These are phyloP conservation scores for Mycena epipterygia DNA, from an alignment of 768 basidiomycete genomes.

Conservation along the genomic window DNA sequence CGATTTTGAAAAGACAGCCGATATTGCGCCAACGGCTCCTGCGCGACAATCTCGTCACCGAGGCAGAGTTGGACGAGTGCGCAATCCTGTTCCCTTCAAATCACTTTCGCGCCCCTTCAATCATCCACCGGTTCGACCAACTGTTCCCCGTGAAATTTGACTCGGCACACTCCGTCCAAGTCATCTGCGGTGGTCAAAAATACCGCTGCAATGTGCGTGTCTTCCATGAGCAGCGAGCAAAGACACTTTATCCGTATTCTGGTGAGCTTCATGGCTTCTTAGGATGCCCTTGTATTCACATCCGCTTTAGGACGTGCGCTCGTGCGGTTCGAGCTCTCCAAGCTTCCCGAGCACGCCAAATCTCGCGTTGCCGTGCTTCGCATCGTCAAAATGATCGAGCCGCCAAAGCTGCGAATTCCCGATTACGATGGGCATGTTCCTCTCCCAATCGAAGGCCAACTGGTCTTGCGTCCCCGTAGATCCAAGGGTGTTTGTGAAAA, in stretches of 20 bases:
- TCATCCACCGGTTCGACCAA: conserved; percentile 24
- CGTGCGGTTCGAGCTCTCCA: conserved; percentile 30
- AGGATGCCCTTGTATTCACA: background rate
- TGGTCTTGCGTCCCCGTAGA: conserved; percentile 1
- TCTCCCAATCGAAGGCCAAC: conserved; percentile 26
- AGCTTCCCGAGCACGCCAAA: conserved; percentile 14
- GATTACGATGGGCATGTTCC: conserved; percentile 30
- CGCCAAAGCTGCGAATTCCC: conserved; percentile 4
- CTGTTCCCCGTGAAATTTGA: conserved; percentile 18
- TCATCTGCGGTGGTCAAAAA: background rate
- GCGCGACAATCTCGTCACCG: conserved; percentile 20
- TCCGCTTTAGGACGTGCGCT: conserved; percentile 17
- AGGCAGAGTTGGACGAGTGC: background rate
- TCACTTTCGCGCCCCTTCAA: too few species aligned
- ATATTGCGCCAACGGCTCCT: conserved; percentile 9
- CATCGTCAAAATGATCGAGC: conserved; percentile 26
- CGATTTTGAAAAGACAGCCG: background rate
- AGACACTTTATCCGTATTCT: background rate
- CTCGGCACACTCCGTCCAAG: background rate
- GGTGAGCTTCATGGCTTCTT: background rate
- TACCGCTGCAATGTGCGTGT: background rate
- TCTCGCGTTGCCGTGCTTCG: conserved; percentile 12
- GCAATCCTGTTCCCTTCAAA: background rate
- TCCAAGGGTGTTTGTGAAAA: background rate
- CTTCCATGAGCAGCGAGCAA: conserved; percentile 16